Evolutionary conservation across 352 stramenopile species (phyloP).

Genomic region (Phytophthora boehmeriae): DNA sequence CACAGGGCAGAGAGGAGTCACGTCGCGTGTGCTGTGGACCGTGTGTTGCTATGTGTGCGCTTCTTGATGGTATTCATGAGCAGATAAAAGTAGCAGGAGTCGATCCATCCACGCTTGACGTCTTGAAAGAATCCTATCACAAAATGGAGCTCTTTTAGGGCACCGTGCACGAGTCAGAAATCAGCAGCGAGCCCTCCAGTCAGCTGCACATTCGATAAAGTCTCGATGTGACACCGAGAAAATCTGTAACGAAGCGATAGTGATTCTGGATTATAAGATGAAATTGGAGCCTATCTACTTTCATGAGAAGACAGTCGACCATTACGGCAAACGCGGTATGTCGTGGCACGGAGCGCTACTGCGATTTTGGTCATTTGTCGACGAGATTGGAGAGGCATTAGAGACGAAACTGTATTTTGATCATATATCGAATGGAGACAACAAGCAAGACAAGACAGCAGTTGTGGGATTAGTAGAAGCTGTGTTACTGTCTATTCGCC

Average conservation of each 20-base stretch:
- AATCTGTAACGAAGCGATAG: slow-evolving; percentile 13
- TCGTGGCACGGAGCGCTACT: slow-evolving; percentile 8
- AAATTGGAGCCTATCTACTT: slow-evolving; percentile 8
- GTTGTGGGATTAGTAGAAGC: slow-evolving; percentile 29
- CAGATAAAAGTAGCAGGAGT: background rate
- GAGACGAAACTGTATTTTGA: slow-evolving; percentile 11
- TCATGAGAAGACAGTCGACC: slow-evolving; percentile 1
- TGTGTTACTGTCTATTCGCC: slow-evolving; percentile 14
- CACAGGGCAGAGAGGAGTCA: background rate
- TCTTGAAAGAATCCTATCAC: background rate
- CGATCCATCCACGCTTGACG: background rate
- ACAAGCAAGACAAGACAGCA: slow-evolving; percentile 1
- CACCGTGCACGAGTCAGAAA: slow-evolving; percentile 4
- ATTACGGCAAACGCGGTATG: slow-evolving; percentile 5
- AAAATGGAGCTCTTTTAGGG: slow-evolving; percentile 12
- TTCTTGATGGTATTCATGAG: background rate
- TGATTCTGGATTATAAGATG: slow-evolving; percentile 14
- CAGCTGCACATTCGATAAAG: too few species aligned
- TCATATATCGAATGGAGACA: background rate
- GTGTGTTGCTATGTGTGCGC: slow-evolving; percentile 1
- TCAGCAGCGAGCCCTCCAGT: slow-evolving; percentile 5
- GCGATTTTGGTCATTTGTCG: background rate
- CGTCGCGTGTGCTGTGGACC: background rate
- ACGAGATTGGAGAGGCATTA: background rate
- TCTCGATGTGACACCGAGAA: too few species aligned